These are phyloP conservation scores for Gloeopeniophorella convolvens DNA, from an alignment of 768 basidiomycete genomes.

Conservation along the genomic window DNA sequence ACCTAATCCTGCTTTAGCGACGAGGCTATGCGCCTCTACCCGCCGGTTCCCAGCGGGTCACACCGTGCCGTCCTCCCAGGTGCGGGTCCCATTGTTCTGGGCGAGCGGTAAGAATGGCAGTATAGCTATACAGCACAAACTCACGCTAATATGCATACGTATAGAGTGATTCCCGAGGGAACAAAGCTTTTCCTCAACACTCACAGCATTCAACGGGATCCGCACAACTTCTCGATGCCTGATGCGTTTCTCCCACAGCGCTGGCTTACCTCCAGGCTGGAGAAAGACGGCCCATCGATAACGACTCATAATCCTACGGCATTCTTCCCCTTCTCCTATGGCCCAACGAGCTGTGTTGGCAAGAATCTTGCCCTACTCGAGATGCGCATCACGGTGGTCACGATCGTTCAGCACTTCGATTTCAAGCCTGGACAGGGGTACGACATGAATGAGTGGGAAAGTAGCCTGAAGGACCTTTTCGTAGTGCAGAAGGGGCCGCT, in stretches of 20 bases:
- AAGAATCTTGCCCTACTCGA: slow-evolving; percentile 19
- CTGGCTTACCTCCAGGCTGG: too few relatives aligned
- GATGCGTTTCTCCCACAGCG: slow-evolving; percentile 19
- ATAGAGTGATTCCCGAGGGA: slow-evolving; percentile 16
- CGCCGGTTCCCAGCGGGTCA: not conserved
- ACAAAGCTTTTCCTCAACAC: slow-evolving; percentile 16
- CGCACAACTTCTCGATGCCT: slow-evolving; percentile 18
- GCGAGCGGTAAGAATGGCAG: not conserved
- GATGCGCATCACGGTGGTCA: slow-evolving; percentile 3
- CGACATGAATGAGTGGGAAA: not conserved
- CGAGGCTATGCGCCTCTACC: not conserved
- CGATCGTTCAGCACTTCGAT: slow-evolving; percentile 17
- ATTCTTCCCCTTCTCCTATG: slow-evolving; percentile 18
- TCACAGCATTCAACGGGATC: slow-evolving; percentile 18
- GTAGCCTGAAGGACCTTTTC: not conserved
- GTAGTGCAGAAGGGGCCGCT: not conserved
- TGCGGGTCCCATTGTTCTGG: not conserved
- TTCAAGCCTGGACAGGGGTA: slow-evolving; percentile 5
- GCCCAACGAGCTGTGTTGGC: slow-evolving; percentile 21
- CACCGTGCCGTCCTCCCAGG: not conserved
- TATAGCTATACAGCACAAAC: not conserved
- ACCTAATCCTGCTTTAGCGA: too few relatives aligned
- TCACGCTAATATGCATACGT: not conserved
- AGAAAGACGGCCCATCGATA: too few relatives aligned
- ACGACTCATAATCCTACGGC: not conserved